Evolutionary conservation across 805 yeast species (phyloP), one percentile per base, ranked within the genome.

Genomic region (Metahyphopichia silvanorum): DNA sequence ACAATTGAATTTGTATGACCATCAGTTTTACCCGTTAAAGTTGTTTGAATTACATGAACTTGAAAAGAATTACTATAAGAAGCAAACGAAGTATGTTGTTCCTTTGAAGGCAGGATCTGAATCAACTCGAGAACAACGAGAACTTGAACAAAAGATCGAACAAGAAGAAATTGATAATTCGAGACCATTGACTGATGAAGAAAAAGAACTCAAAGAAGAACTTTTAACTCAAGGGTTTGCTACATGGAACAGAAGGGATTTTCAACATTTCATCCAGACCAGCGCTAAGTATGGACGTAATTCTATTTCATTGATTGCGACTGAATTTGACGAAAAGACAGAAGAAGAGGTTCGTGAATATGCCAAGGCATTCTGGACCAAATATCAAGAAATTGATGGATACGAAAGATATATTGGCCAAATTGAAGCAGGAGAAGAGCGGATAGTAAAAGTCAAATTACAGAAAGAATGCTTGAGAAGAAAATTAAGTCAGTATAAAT

Each of bases 351-450:
- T 91, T 9, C 59, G 77, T 37, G 81, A 76, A 22, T 93, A 91
- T 54, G 79, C 89, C 9, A 69, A 71, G 32, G 82, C 73, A 7
- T 93, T 93, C 56, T 93, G 98, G 98, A 49, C 71, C 16, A 73
- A 82, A 32, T 82, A 78, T 49, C 69, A 75, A 31, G 85, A 81
- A 44, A 82, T 93, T 40, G 98, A 91, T 21, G 95, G 96, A 8
- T 82, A 81, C 58, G 98, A 93, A 44, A 75, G 86, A 42, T 86
- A 82, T 56, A 60, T 89, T 33, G 66, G 73, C 13, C 91, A 81
- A 47, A 86, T 93, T 39, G 95, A 88, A 50, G 71, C 75, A 3
- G 98, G 98, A 11, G 98, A 93, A 53, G 96, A 88, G 39, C 83
- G 76, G 55, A 73, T 85, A 16, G 66, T 77, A 29, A 79, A 76